Percentiles rank a stretch among this genome's conserved stretches.
Evolutionary conservation across 2,329 filamentous ascomycete species (phyloP).

Genomic region (Neoarthrinium moseri): DNA sequence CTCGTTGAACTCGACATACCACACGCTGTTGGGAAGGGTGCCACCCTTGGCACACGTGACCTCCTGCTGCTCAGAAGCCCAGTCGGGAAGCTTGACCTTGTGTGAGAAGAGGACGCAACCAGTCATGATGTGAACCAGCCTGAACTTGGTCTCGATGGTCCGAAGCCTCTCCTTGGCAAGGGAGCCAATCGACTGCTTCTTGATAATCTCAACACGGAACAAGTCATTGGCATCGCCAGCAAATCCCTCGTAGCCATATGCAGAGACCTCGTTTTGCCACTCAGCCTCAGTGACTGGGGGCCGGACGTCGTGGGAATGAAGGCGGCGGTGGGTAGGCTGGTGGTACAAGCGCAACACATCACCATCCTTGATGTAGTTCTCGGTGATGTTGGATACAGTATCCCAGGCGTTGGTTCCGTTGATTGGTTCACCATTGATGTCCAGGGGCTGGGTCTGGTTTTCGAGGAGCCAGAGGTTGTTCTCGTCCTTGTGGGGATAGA

Average conservation of each 20-base stretch:
- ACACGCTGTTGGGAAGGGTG: slow-evolving; percentile 92
- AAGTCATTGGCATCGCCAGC: slow-evolving; percentile 94
- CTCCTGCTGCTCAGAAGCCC: slow-evolving; percentile 97
- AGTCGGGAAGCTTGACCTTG: slow-evolving; percentile 97
- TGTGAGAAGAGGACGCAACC: slow-evolving; percentile 96
- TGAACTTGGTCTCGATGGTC: slow-evolving; percentile 96
- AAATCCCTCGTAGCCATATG: slow-evolving; percentile 96
- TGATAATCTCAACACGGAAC: slow-evolving; percentile 93
- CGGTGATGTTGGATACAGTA: slow-evolving; percentile 56
- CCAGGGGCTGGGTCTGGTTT: slow-evolving; percentile 86
- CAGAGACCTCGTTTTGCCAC: slow-evolving; percentile 95
- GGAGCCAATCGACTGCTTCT: slow-evolving; percentile 77
- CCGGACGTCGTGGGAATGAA: slow-evolving; percentile 95
- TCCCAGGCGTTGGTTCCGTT: slow-evolving; percentile 86
- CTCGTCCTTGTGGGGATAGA: slow-evolving; percentile 98
- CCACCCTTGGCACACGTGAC: slow-evolving; percentile 94
- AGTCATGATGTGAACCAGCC: slow-evolving; percentile 93
- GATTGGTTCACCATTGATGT: slow-evolving; percentile 71
- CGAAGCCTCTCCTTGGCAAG: slow-evolving; percentile 81
- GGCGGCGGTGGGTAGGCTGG: slow-evolving; percentile 75
- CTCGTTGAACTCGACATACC: slow-evolving; percentile 91
- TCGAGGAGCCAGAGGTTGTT: slow-evolving; percentile 95
- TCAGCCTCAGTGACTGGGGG: slow-evolving; percentile 82
- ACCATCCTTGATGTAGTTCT: slow-evolving; percentile 71
- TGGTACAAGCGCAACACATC: slow-evolving; percentile 83